Evolutionary conservation across 2,329 filamentous ascomycete genomes (phyloP).

Genomic region (Fusarium palustre): DNA sequence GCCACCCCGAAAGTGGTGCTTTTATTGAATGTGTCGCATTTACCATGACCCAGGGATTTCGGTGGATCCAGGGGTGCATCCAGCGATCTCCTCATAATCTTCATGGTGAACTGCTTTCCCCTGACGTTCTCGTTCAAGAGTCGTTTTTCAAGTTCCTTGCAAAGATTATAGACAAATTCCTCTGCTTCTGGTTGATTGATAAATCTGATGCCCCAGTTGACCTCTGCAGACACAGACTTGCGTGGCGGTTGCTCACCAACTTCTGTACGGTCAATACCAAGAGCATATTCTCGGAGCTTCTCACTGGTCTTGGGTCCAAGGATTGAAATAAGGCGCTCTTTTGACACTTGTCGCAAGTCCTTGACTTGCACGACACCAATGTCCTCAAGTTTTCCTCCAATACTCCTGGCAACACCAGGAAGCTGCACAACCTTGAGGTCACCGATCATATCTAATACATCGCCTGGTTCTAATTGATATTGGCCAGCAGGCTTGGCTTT

Average conservation of each 20-base stretch:
- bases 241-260: constrained; percentile 87
- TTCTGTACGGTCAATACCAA: constrained; percentile 86
- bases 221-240: constrained; percentile 96
- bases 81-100: constrained; percentile 88
- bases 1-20: constrained; percentile 84
- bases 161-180: constrained; percentile 87
- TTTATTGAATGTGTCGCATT: constrained; percentile 95
- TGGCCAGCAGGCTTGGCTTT: constrained; percentile 96
- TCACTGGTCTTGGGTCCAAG: constrained; percentile 94
- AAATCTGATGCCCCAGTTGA: constrained; percentile 98
- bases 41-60: constrained; percentile 94
- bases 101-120: constrained; percentile 89
- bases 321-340: constrained; percentile 77
- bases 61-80: constrained; percentile 91
- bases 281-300: constrained; percentile 88
- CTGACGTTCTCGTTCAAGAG: constrained; percentile 86
- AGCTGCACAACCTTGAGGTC: constrained; percentile 82
- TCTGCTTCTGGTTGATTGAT: constrained; percentile 92
- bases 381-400: constrained; percentile 88
- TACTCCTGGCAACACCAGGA: constrained; percentile 92
- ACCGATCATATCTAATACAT: constrained; percentile 80
- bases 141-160: constrained; percentile 84
- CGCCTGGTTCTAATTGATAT: constrained; percentile 85
- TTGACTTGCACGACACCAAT: constrained; percentile 84
- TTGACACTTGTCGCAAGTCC: constrained; percentile 81